These are phyloP conservation scores for Batkoa obscura DNA, from an alignment of 371 early-diverging fungal species.

Conservation along the genomic window DNA sequence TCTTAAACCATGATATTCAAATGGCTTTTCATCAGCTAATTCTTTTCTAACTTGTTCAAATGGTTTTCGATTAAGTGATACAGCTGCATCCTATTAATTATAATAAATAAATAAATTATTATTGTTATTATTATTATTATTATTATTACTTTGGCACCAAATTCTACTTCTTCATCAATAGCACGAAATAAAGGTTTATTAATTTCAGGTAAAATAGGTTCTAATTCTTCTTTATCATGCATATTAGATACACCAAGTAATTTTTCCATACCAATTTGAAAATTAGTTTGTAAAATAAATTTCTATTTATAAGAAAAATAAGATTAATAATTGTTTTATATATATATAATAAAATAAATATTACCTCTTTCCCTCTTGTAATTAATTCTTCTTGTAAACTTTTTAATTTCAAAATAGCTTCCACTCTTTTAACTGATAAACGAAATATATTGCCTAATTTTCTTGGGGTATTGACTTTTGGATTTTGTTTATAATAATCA, in stretches of 20 bases:
- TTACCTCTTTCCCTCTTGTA: no score
- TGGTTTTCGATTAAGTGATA: neutral
- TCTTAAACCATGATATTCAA: neutral
- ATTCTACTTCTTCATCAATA: neutral
- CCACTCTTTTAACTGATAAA: slow-evolving; percentile 63
- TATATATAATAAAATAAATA: neutral
- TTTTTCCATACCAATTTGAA: neutral
- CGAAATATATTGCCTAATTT: slow-evolving; percentile 44
- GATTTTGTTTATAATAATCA: slow-evolving; percentile 17
- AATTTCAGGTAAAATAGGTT: neutral
- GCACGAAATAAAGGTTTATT: neutral
- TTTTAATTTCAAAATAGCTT: slow-evolving; percentile 76
- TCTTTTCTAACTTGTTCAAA: neutral
- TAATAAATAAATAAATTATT: neutral
- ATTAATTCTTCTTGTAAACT: neutral
- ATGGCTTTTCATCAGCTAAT: neutral
- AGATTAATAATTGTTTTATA: no score
- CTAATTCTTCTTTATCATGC: neutral
- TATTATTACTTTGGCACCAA: neutral
- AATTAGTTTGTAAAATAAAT: neutral
- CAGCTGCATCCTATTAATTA: neutral
- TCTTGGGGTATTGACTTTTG: slow-evolving; percentile 33
- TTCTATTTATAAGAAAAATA: neutral
- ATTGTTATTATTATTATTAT: neutral
- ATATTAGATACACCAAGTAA: neutral